Evolutionary conservation across 805 yeast species (phyloP).

Genomic region (Wickerhamomyces strasburgensis): DNA sequence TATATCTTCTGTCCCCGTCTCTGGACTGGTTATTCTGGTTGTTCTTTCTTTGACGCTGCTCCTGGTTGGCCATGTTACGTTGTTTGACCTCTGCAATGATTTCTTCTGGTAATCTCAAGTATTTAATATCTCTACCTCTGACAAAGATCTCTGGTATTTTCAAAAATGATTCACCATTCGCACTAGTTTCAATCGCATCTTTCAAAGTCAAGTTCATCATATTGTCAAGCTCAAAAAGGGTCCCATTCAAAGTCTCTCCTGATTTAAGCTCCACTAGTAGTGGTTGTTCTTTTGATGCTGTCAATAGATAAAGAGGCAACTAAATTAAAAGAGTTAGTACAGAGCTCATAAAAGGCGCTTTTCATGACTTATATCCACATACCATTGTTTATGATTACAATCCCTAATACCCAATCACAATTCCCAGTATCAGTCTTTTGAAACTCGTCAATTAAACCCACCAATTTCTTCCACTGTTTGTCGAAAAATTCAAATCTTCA

Average conservation of each 20-base stretch:
- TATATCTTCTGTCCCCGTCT: constrained; percentile 27
- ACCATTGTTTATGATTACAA: no score
- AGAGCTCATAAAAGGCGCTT: no score
- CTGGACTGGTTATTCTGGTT: constrained; percentile 39
- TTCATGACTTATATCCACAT: no score
- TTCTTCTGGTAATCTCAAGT: constrained; percentile 69
- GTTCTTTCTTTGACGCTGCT: constrained; percentile 39
- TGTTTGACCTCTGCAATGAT: constrained; percentile 73
- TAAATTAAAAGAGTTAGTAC: constrained; percentile 22
- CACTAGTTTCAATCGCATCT: constrained; percentile 65
- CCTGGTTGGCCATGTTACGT: constrained; percentile 48
- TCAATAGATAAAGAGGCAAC: constrained; percentile 89
- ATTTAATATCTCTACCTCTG: constrained; percentile 80
- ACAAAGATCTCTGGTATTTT: constrained; percentile 73
- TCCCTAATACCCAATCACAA: no score
- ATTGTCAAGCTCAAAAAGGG: constrained; percentile 78
- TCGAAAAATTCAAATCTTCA: not conserved
- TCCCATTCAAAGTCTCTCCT: constrained; percentile 87
- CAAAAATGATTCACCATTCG: constrained; percentile 54
- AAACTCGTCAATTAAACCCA: no score
- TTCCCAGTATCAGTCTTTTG: no score
- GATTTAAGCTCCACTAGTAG: constrained; percentile 85
- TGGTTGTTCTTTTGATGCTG: constrained; percentile 86
- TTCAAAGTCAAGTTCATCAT: constrained; percentile 91
- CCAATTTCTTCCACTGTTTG: no score